These are phyloP conservation scores for Kwoniella shivajii DNA, from an alignment of 1,284 basidiomycete genomes.

Conservation along the genomic window DNA sequence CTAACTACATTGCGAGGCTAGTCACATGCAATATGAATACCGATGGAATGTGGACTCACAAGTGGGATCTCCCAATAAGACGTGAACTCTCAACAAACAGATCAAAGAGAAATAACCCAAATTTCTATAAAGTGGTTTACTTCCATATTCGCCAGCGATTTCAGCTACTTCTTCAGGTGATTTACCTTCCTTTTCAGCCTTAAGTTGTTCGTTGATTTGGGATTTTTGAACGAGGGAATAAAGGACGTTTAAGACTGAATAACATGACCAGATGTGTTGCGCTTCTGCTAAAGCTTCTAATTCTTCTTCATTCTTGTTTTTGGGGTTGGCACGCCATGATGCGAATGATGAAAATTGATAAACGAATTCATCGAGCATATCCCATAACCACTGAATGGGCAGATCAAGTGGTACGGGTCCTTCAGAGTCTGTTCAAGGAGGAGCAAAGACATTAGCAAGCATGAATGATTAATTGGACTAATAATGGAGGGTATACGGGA, in stretches of 20 bases:
- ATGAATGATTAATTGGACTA: too few relatives aligned
- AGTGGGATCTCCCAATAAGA: slow-evolving; percentile 92
- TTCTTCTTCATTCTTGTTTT: slow-evolving; percentile 87
- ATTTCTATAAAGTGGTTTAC: slow-evolving; percentile 85
- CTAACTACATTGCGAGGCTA: too few relatives aligned
- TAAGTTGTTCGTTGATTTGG: slow-evolving; percentile 89
- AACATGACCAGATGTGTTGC: slow-evolving; percentile 90
- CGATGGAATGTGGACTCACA: slow-evolving; percentile 31
- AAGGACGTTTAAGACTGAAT: slow-evolving; percentile 95
- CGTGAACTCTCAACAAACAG: slow-evolving; percentile 92
- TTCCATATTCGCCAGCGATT: slow-evolving; percentile 88
- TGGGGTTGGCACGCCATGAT: slow-evolving; percentile 82
- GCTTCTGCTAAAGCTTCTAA: slow-evolving; percentile 72
- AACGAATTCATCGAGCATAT: slow-evolving; percentile 99
- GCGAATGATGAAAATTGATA: slow-evolving; percentile 98
- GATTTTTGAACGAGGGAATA: slow-evolving; percentile 98
- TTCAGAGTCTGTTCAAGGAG: slow-evolving; percentile 74
- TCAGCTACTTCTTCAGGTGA: slow-evolving; percentile 81
- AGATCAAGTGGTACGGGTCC: slow-evolving; percentile 88
- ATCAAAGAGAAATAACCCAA: slow-evolving; percentile 98
- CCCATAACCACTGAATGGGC: slow-evolving; percentile 96
- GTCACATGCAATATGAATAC: background rate
- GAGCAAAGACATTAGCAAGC: background rate
- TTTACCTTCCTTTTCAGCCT: slow-evolving; percentile 77
- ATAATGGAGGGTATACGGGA: background rate